phyloP scores from a whole-genome alignment of 306 rosid genomes.

The Crotalaria pallida region DNA sequence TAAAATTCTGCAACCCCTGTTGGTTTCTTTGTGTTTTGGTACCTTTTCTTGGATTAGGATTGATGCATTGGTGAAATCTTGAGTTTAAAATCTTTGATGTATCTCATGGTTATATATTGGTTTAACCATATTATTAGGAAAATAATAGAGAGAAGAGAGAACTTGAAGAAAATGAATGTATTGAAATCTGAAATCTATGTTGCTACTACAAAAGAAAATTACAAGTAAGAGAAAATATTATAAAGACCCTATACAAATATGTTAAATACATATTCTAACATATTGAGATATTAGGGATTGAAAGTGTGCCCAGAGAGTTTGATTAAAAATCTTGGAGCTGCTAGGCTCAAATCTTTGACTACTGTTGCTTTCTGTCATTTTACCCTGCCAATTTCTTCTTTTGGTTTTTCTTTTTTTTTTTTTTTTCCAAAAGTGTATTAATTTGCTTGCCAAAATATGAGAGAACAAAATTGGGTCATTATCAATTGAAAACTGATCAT shows the following conservation, averaged over 20 bases:
- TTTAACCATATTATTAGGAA: too few species aligned
- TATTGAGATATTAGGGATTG: background rate
- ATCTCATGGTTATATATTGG: background rate
- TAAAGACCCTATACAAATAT: too few species aligned
- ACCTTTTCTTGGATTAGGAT: conserved; percentile 12
- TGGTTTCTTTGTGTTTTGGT: conserved; percentile 7
- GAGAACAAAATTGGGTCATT: background rate
- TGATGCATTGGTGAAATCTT: background rate
- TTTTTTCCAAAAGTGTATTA: background rate
- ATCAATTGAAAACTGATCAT: background rate
- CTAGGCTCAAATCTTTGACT: background rate
- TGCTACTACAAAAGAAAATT: too few species aligned
- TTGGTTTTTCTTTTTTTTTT: background rate
- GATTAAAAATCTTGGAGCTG: background rate
- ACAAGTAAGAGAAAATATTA: too few species aligned
- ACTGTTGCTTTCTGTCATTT: background rate
- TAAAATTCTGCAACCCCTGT: background rate
- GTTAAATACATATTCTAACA: too few species aligned
- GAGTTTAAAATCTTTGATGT: conserved; percentile 13
- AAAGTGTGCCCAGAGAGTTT: background rate
- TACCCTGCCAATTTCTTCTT: background rate
- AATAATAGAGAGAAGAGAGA: too few species aligned
- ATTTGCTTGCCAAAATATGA: background rate
- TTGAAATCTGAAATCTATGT: too few species aligned
- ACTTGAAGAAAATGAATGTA: too few species aligned